phyloP scores from a whole-genome alignment of 108 stramenopile genomes.

The Cyclotella kingstonii region DNA sequence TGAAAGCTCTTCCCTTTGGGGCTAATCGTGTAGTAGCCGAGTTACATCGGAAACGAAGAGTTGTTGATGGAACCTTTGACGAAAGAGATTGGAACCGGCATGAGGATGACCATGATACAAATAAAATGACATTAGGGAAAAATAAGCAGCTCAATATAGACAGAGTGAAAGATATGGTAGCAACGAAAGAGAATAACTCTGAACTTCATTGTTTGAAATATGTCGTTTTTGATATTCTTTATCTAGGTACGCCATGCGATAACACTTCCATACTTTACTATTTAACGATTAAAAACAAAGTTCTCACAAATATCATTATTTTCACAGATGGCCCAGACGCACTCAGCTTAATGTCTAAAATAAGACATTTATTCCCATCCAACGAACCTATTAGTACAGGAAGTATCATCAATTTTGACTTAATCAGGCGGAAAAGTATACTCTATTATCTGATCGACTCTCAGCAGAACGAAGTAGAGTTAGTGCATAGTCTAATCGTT shows the following conservation, averaged over 20 bases:
- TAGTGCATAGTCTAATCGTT: conserved; percentile 61
- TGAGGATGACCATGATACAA: conserved; percentile 39
- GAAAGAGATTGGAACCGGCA: conserved; percentile 66
- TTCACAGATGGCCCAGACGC: conserved; percentile 69
- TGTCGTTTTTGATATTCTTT: conserved; percentile 68
- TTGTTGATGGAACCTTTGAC: conserved; percentile 52
- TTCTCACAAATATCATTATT: too few species aligned
- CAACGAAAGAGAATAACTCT: conserved; percentile 13
- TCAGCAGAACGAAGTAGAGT: conserved; percentile 62
- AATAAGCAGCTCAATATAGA: conserved; percentile 9
- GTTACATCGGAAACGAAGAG: conserved; percentile 51
- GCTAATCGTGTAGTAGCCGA: conserved; percentile 72
- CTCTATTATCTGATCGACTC: conserved; percentile 60
- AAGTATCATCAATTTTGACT: conserved; percentile 64
- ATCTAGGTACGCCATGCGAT: conserved; percentile 41
- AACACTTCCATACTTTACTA: too few species aligned
- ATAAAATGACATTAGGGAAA: conserved; percentile 33
- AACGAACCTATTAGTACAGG: conserved; percentile 37
- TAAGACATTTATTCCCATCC: conserved; percentile 34
- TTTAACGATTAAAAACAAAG: too few species aligned
- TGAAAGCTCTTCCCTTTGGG: conserved; percentile 73
- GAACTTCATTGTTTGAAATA: conserved; percentile 69
- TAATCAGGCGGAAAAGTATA: conserved; percentile 62
- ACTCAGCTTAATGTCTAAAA: conserved; percentile 40
- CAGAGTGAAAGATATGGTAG: conserved; percentile 3